Evolutionary conservation across 768 basidiomycete species (phyloP).

Genomic region (Daedaleopsis nitida): DNA sequence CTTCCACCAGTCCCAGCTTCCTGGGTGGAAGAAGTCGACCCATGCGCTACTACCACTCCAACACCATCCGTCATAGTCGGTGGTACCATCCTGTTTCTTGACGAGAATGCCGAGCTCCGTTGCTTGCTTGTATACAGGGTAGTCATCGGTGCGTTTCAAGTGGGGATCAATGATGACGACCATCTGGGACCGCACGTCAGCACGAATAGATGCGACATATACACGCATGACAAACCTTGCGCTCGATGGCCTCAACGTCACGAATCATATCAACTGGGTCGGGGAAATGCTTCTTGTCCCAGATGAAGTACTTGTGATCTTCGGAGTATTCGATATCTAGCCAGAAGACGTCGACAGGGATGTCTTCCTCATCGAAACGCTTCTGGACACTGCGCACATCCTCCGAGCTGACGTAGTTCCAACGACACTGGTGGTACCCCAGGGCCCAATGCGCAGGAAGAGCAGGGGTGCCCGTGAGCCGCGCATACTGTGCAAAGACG

Average conservation of each 20-base stretch:
- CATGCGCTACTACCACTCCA: slow-evolving; percentile 97
- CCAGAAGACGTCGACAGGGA: slow-evolving; percentile 97
- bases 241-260: slow-evolving; percentile 79
- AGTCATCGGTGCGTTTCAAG: slow-evolving; percentile 77
- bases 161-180: slow-evolving; percentile 98
- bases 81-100: slow-evolving; percentile 76
- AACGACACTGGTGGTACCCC: slow-evolving; percentile 96
- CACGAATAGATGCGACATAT: neutral
- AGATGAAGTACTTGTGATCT: slow-evolving; percentile 96
- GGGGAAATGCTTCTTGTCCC: slow-evolving; percentile 91
- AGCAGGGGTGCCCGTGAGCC: slow-evolving; percentile 81
- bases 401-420: slow-evolving; percentile 94
- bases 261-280: slow-evolving; percentile 93
- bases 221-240: slow-evolving; percentile 61
- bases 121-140: slow-evolving; percentile 85
- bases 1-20: slow-evolving; percentile 89
- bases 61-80: slow-evolving; percentile 97
- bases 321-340: slow-evolving; percentile 95
- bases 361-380: slow-evolving; percentile 91
- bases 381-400: slow-evolving; percentile 85
- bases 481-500: slow-evolving; percentile 83
- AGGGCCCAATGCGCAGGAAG: slow-evolving; percentile 92
- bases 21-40: slow-evolving; percentile 97
- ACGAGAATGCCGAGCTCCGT: slow-evolving; percentile 81
- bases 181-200: slow-evolving; percentile 60